Evolutionary conservation across 495 filamentous ascomycete genomes (phyloP), one percentile per base, ranked within the genome.

Genomic region (Hyaloscypha variabilis): DNA sequence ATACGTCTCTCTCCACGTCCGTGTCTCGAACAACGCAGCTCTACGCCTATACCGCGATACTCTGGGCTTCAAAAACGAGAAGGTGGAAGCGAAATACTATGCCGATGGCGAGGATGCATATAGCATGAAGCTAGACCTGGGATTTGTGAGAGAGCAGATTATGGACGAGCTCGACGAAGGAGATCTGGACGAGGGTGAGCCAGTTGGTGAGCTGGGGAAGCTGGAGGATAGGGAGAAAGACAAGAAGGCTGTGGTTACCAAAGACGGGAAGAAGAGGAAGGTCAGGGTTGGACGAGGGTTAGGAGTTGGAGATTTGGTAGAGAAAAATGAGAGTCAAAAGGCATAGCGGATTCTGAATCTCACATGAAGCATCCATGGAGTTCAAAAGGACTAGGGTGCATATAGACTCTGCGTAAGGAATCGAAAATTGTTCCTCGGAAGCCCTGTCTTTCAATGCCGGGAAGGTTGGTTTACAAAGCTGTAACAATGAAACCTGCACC

Each of bases 91-190:
- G 67, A 97, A 95, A 77, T 99, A 99, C 87, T 99, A 99, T 74
- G 95, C 95, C 49, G 95, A 98, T 78, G 94, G 93, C 56, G 95
- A 99, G 79, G 94, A 99, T 82, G 95, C 95, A 39, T 96, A 88
- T 73, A 89, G 87, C 69, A 99, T 99, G 95, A 88, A 87, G 70
- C 88, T 94, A 76, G 91, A 97, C 71, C 81, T 99, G 51, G 78
- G 81, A 30, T 81, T 83, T 61, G 82, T 94, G 65, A 73, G 80
- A 30, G 77, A 82, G 68, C 78, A 83, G 74, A 73, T 85, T 50
- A 62, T 75, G 65, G 78, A 78, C 11, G 78, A 78, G 57, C 67
- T 69, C 29, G 72, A 73, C 14, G 77, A 77, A 8, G 75, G 74
- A 46, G 71, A 73, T 25, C 65, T 60, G 21, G 73, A 70, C 58